phyloP scores from a whole-genome alignment of 2,329 filamentous ascomycete species.

The Epichloe glyceriae region DNA sequence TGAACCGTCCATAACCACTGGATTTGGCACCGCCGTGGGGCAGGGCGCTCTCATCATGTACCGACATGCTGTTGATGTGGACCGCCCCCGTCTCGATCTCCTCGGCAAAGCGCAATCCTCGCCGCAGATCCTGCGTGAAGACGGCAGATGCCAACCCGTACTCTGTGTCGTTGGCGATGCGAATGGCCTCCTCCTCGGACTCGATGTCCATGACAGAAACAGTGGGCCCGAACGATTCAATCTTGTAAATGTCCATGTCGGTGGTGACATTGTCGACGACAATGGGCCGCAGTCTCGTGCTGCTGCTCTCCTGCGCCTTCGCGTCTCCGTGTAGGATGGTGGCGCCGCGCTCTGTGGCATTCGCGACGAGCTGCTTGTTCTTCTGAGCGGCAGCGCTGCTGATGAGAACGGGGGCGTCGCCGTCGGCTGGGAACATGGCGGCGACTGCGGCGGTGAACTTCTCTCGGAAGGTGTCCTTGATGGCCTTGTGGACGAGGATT shows the following conservation, averaged over 20 bases:
- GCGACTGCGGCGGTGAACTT: constrained; percentile 27
- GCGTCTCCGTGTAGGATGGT: constrained; percentile 29
- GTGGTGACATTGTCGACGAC: constrained; percentile 50
- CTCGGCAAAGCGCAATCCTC: constrained; percentile 45
- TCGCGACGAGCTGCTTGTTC: constrained; percentile 51
- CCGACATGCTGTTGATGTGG: constrained; percentile 53
- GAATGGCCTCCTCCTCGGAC: constrained; percentile 58
- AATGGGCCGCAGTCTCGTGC: constrained; percentile 44
- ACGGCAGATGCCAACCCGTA: constrained; percentile 62
- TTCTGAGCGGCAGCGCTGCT: constrained; percentile 52
- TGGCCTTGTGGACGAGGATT: constrained; percentile 43
- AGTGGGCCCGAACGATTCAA: constrained; percentile 66
- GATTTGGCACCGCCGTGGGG: constrained; percentile 55
- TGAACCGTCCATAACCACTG: constrained; percentile 52
- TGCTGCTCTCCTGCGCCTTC: constrained; percentile 18
- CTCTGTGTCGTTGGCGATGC: constrained; percentile 67
- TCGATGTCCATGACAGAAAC: constrained; percentile 55
- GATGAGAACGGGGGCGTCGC: constrained; percentile 57
- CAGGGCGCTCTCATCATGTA: constrained; percentile 50
- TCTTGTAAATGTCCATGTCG: constrained; percentile 60
- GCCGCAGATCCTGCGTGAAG: constrained; percentile 55
- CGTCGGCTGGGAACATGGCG: constrained; percentile 36
- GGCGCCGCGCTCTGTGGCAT: constrained; percentile 57
- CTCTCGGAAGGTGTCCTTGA: constrained; percentile 33
- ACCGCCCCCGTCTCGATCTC: constrained; percentile 54